Base-by-base conservation (phyloP, 2,329 filamentous ascomycete species). In the Fusarium subtropicale region DNA sequence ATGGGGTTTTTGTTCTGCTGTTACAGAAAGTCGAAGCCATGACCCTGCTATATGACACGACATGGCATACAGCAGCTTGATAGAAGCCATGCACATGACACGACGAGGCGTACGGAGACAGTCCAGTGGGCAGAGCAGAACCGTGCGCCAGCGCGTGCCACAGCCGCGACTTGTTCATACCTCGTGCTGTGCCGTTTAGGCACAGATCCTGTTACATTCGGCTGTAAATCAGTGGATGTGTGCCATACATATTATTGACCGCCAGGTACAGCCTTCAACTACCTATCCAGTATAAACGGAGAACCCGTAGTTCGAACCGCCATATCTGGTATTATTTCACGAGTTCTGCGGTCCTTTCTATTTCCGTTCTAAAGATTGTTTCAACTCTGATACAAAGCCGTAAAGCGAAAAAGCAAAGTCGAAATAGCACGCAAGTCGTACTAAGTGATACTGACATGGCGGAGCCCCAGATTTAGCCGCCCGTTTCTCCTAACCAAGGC, bases 381-480 rank as follows among this genome's bases (percentile, higher is more conserved):
- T 33, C 45, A 30, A 31, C 39, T 57, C 20, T 48, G 36, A 65
- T 60, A 65, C 34, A 50, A 20, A 30, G 5, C 33, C 34, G 63
- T 58, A 68, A 58, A 69, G 68, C 48, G 62, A 71, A 61, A 63
- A 61, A 63, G 47, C 60, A 55, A 47, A 10, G 48, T 3, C 26
- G 28, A 20, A 52, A 41, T 46, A 46, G 44, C 38, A 44, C 60
- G 60, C 55, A 44, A 47, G 66, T 61, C 65, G 58, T 13, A 30
- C 28, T 30, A 12, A 39, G 12, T 39, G 58, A 64, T 63, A 59
- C 48, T 38, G 41, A 41, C 38, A 42, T 26, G 24, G 47, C 55
- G 31, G 7, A 10, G 67, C 67, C 68, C 67, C 67, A 70, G 64
- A 68, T 58, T 70, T 71, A 70, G 26, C 68, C 64, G 68, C 53